Evolutionary conservation across 129 eudicot genomes (phyloP), one percentile per base, ranked within the genome.

Genomic region (carrot (Daucus carota)): DNA sequence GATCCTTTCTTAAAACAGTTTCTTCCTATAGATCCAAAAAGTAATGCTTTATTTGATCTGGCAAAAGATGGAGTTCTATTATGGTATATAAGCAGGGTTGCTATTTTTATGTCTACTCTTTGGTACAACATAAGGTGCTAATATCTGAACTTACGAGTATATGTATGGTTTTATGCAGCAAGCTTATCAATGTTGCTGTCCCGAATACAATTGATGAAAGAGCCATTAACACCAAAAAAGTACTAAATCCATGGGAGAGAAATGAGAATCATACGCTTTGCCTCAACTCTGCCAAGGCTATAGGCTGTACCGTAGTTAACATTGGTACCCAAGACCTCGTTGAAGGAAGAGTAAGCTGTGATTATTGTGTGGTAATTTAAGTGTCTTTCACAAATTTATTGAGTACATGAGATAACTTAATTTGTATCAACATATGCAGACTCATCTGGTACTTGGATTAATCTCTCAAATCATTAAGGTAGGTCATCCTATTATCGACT

Each of bases 231-330:
- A 89, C 92, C 60, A 94, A 94, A 83, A 73, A 86, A 78, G 86
- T 86, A 63, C 90, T 94, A 20, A 93, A 93, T 60, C 97, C 97
- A 12, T 93, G 98, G 98, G 98, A 93, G 85, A 89, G 97, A 81
- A 93, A 93, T 80, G 98, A 93, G 81, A 93, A 93, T 54, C 98
- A 93, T 75, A 93, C 98, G 26, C 98, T 93, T 67, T 87, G 97
- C 71, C 98, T 93, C 45, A 93, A 93, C 78, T 93, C 98, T 84
- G 98, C 98, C 42, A 93, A 93, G 86, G 98, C 98, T 81, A 93
- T 93, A 79, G 98, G 98, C 18, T 93, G 98, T 76, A 93, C 97
- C 2, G 98, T 93, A 76, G 98, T 93, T 43, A 93, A 93, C 73
- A 90, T 90, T 65, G 98, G 97, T 72, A 86, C 86, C 79, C 93